Conservation (phyloP, 176 grass and related monocot species). For the Puccinellia tenuiflora region DNA sequence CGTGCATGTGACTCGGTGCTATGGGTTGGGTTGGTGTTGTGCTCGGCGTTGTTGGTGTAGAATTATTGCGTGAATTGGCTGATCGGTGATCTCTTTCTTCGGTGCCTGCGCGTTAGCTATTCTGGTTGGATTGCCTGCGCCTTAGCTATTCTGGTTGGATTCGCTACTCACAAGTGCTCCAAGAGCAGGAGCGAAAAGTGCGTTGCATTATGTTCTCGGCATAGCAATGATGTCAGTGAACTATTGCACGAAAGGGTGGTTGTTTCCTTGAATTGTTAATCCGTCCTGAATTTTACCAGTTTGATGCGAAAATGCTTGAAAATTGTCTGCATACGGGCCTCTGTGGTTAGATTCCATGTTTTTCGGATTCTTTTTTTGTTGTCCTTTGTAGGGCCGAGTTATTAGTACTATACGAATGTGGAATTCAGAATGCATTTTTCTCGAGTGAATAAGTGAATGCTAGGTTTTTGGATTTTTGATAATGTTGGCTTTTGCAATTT, state of each 20-base stretch:
- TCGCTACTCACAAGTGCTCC: background rate
- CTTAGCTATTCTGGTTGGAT: too few relatives aligned
- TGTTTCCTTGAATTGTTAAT: background rate
- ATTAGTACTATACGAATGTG: background rate
- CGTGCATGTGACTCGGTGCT: background rate
- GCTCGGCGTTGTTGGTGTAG: too few relatives aligned
- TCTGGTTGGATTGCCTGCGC: too few relatives aligned
- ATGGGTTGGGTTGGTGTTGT: too few relatives aligned
- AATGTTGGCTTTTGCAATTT: background rate
- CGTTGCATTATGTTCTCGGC: background rate
- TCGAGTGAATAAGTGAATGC: background rate
- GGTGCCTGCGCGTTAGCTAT: too few relatives aligned
- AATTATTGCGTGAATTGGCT: too few relatives aligned
- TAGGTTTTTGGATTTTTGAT: background rate
- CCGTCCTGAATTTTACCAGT: background rate
- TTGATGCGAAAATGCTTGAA: background rate
- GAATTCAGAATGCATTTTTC: background rate
- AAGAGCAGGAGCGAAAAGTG: background rate
- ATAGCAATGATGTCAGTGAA: background rate
- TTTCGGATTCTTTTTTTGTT: background rate
- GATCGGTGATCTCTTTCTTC: too few relatives aligned
- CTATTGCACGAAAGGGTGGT: background rate
- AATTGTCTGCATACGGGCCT: background rate
- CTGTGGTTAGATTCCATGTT: background rate
- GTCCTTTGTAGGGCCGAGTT: background rate